Conservation (phyloP, 768 basidiomycete species). For the Tulasnella sp. region DNA sequence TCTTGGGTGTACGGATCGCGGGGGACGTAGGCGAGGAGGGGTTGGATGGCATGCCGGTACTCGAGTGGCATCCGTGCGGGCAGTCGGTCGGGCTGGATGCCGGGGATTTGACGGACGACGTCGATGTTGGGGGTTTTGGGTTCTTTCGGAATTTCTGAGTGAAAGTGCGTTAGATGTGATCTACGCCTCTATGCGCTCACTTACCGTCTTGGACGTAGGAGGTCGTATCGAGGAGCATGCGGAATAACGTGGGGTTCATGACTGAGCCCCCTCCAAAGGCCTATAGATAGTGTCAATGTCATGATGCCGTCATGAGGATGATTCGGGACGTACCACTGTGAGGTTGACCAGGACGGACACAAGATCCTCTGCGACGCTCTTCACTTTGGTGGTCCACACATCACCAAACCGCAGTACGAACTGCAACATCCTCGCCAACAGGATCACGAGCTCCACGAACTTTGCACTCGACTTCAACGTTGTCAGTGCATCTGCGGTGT, state of each 20-base stretch:
- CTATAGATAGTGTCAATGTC: not conserved
- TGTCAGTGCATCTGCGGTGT: not conserved
- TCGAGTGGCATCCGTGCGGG: constrained; percentile 6
- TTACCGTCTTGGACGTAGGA: constrained; percentile 15
- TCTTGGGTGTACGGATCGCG: constrained; percentile 6
- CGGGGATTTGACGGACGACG: constrained; percentile 2
- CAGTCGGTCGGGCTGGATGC: constrained; percentile 1
- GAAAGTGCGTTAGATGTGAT: not conserved
- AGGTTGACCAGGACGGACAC: constrained; percentile 4
- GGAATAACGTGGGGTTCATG: not conserved
- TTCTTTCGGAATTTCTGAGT: constrained; percentile 13
- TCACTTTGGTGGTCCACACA: constrained; percentile 12
- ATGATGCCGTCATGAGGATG: not conserved
- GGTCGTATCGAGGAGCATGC: constrained; percentile 9
- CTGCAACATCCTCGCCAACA: constrained; percentile 12
- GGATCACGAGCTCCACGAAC: constrained; percentile 9
- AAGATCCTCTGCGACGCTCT: not conserved
- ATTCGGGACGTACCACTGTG: constrained; percentile 6
- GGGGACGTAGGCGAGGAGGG: constrained; percentile 8
- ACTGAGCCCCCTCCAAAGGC: not conserved
- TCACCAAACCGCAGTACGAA: constrained; percentile 13
- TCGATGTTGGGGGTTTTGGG: constrained; percentile 4
- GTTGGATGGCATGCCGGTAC: not conserved
- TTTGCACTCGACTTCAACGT: not conserved
- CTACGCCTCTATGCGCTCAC: not conserved